Base-by-base conservation (phyloP, 306 rosid genomes). In the Cotoneaster glaucophyllus region DNA sequence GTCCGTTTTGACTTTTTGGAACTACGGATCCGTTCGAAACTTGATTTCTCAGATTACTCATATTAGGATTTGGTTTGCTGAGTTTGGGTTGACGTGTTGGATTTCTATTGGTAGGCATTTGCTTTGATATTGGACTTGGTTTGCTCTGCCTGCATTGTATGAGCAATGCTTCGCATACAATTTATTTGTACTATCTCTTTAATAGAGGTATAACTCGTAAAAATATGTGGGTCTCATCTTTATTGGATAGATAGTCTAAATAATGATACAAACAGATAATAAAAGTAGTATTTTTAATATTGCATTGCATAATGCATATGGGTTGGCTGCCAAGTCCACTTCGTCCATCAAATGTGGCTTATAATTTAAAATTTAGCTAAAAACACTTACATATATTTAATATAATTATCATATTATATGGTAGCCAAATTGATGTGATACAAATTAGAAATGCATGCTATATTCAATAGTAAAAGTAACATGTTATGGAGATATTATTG, bases 11-110 rank as follows among this genome's bases (percentile, higher is more conserved):
- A 68, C 57, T 24, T 41, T 22, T 14, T 48, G 19, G 3, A 11
- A 44, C 31, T 68, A 13, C 57, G 72, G 72, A 24, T 17, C 37
- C 57, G 74, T 69, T 25, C 61, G 50, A n/a, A 50, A 50, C 44
- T 45, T 25, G 81, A 69, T 28, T 6, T 3, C 7, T 45, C 53
- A 2, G 4, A 2, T 28, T 6, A 28, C 53, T 45, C 53, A 13
- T 0, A 19, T 15, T 7, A 7, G 4, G 25, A 12, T 8, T 21
- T 21, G 12, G 61, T 54, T 54, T 54, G 25, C 25, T 19, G 24
- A 29, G 67, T 29, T 5, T 18, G 65, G 21, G 5, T 11, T 26
- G 76, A 28, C 15, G 34, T 72, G 32, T 54, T 28, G 2, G 8
- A 34, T 19, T 31, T 0, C 15, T 19, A 11, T 34, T n/a, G 48